Base-by-base conservation (phyloP, 257 asterid genomes). In the Solanum appendiculatum region DNA sequence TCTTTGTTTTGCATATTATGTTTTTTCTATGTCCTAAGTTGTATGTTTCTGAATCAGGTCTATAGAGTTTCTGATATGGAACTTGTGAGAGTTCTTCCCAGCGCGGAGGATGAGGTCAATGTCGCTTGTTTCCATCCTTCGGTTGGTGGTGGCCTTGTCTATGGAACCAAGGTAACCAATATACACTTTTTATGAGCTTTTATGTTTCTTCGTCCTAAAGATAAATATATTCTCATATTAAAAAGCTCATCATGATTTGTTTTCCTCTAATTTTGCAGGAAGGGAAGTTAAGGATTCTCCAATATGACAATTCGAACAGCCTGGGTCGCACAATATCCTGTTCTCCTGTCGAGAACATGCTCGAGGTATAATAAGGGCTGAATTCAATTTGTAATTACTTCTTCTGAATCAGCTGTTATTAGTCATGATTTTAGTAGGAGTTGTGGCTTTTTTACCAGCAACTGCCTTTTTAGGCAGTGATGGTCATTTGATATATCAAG, bases 121-220 rank as follows among this genome's bases (percentile, higher is more conserved):
- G 99, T 97, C 4, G 99, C 99, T 87, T 97, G 97, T 88, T 97
- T 97, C 89, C 99, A 97, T 91, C 99, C 99, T 85, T 90, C 95
- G 69, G 96, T 93, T 60, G 99, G 99, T 27, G 95, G 98, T 89
- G 99, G 99, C 84, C 94, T 97, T 92, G 95, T 97, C 86, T 97
- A 97, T 89, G 99, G 99, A 89, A 97, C 99, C 84, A 97, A 97
- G 96, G 99, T 95, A 82, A 86, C 23, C 85, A 46, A 78, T 27
- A 18, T 21, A 58, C 60, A 54, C 27, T 27, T 58, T 25, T 56
- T 18, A 29, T 48, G 68, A 81, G 68, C 27, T 31, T 44, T 81
- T 48, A 27, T 15, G 42, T 81, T 48, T 81, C 85, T 48, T 81
- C 7, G 27, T 81, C n/a, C 21, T 48, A 48, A 46, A 81, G 44